Evolutionary conservation across 164 flowering plant genomes (phyloP).

Genomic region (Warburgia ugandensis): DNA sequence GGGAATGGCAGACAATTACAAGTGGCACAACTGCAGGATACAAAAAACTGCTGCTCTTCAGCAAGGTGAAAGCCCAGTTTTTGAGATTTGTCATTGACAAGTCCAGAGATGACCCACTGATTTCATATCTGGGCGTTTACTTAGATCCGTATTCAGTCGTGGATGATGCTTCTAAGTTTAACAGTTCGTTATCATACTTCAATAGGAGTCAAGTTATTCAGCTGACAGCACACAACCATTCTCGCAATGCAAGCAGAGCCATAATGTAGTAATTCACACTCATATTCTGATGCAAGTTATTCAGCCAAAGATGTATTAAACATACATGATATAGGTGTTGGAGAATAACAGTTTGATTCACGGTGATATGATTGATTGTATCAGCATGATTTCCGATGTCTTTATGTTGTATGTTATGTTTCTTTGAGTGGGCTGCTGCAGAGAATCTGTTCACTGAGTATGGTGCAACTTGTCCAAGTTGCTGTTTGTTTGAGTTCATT

Average conservation of each 20-base stretch:
- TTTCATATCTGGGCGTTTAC: slow-evolving; percentile 59
- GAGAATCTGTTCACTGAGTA: no score
- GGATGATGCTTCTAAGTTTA: slow-evolving; percentile 12
- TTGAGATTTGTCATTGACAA: slow-evolving; percentile 58
- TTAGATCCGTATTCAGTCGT: slow-evolving; percentile 42
- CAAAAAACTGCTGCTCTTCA: slow-evolving; percentile 54
- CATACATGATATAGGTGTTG: no score
- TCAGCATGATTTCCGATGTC: no score
- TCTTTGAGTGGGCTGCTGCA: no score
- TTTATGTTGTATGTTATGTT: no score
- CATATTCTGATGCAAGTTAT: no score
- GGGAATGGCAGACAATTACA: slow-evolving; percentile 41
- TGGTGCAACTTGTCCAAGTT: no score
- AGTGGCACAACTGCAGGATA: slow-evolving; percentile 83
- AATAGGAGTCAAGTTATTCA: slow-evolving; percentile 32
- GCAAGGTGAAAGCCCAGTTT: slow-evolving; percentile 28
- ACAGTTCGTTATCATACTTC: slow-evolving; percentile 1
- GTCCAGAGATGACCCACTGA: slow-evolving; percentile 66
- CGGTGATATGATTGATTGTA: no score
- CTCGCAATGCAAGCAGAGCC: slow-evolving; percentile 14
- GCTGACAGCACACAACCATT: slow-evolving; percentile 16
- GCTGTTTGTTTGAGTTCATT: no score
- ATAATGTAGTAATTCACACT: no score
- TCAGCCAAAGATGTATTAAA: no score
- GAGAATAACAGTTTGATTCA: no score